A percentile compares a stretch with the other conserved stretches of the same genome.
These are phyloP conservation scores for Suillus decipiens DNA, from an alignment of 768 basidiomycete species.

Conservation along the genomic window DNA sequence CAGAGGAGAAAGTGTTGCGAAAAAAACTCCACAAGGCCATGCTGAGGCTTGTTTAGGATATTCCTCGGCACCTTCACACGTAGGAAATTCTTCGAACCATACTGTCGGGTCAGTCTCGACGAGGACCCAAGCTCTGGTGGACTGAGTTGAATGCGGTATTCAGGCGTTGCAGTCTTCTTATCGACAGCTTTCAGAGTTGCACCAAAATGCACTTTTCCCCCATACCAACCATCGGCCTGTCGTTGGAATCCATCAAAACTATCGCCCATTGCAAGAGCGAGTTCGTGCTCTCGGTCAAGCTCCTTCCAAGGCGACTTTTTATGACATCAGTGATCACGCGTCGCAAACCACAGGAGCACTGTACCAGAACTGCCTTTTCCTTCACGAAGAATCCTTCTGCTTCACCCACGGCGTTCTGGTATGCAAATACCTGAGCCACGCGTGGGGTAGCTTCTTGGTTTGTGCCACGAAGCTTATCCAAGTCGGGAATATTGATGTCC, in stretches of 20 bases:
- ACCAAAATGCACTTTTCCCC: conserved; percentile 59
- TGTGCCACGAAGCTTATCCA: conserved; percentile 32
- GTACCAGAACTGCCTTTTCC: conserved; percentile 17
- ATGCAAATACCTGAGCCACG: conserved; percentile 19
- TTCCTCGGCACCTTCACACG: conserved; percentile 46
- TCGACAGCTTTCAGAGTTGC: conserved; percentile 35
- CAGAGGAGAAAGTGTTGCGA: conserved; percentile 53
- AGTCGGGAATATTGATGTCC: conserved; percentile 28
- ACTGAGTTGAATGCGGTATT: conserved; percentile 47
- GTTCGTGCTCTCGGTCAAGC: conserved; percentile 55
- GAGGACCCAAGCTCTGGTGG: conserved; percentile 55
- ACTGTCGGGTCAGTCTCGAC: conserved; percentile 55
- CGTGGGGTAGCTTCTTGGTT: conserved; percentile 36
- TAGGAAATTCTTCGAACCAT: conserved; percentile 63
- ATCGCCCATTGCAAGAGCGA: conserved; percentile 1
- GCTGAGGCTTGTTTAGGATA: conserved; percentile 31
- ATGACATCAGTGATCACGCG: conserved; percentile 13
- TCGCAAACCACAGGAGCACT: conserved; percentile 18
- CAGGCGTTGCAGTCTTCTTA: conserved; percentile 7
- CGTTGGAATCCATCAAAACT: conserved; percentile 37
- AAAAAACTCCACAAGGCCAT: conserved; percentile 44
- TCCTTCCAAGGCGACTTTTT: conserved; percentile 62
- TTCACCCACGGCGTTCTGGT: not conserved
- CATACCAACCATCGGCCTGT: conserved; percentile 50
- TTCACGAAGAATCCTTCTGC: conserved; percentile 18